Evolutionary conservation across 805 yeast species (phyloP).

Genomic region (Myxozyma kluyveri): DNA sequence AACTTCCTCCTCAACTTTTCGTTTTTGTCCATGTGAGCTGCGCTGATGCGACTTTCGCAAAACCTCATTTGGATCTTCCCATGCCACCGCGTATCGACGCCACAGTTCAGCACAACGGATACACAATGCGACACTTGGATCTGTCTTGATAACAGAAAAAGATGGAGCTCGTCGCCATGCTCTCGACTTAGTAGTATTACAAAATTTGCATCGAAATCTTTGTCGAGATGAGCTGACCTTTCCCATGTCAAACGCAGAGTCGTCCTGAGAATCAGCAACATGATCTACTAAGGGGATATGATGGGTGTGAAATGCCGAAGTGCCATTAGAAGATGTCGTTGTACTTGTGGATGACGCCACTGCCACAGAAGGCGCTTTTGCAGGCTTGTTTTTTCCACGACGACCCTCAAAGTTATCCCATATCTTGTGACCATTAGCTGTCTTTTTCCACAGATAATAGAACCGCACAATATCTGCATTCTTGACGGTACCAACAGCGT

Average conservation of each 20-base stretch:
- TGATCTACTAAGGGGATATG: constrained; percentile 41
- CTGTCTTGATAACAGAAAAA: constrained; percentile 42
- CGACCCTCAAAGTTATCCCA: constrained; percentile 84
- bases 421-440: constrained; percentile 65
- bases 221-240: constrained; percentile 46
- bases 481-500: constrained; percentile 70
- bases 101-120: constrained; percentile 83
- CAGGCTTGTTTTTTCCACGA: constrained; percentile 53
- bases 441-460: constrained; percentile 91
- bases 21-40: constrained; percentile 54
- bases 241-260: constrained; percentile 62
- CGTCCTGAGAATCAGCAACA: constrained; percentile 66
- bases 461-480: constrained; percentile 77
- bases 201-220: constrained; percentile 65
- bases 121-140: constrained; percentile 62
- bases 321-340: too few relatives aligned
- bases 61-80: constrained; percentile 78
- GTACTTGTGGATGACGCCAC: too few relatives aligned
- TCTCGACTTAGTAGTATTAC: constrained; percentile 53
- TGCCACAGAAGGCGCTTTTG: constrained; percentile 31
- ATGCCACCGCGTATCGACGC: constrained; percentile 82
- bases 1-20: constrained; percentile 61
- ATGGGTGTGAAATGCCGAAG: constrained; percentile 22
- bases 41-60: constrained; percentile 44
- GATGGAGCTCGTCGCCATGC: constrained; percentile 78